Conservation (phyloP, 176 grass and related monocot genomes). For the Cenchrus fungigraminus region DNA sequence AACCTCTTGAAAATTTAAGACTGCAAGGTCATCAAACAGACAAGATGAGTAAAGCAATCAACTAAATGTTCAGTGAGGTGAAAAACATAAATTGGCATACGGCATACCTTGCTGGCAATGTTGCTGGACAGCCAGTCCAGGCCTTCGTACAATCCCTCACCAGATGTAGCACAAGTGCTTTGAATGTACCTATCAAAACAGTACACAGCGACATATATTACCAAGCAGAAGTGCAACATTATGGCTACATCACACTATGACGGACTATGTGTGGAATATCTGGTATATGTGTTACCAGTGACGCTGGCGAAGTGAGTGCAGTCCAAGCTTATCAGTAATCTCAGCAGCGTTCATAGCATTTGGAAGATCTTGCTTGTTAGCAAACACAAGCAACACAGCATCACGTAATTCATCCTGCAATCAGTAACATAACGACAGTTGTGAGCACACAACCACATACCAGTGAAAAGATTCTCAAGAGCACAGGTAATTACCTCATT, state of each 20-base stretch:
- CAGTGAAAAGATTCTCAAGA: not conserved
- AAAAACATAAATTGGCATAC: not conserved
- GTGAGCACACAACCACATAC: not conserved
- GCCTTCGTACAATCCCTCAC: conserved; percentile 73
- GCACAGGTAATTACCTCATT: conserved; percentile 56
- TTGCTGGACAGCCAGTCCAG: conserved; percentile 80
- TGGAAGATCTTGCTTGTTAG: conserved; percentile 84
- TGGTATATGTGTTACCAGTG: conserved; percentile 51
- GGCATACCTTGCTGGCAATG: conserved; percentile 69
- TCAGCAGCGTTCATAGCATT: conserved; percentile 77
- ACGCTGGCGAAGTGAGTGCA: conserved; percentile 73
- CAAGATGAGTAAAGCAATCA: not conserved
- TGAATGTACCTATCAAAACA: conserved; percentile 64
- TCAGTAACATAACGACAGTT: not conserved
- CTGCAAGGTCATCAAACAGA: conserved; percentile 22
- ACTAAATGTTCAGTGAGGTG: not conserved
- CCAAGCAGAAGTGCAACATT: not conserved
- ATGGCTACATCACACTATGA: not conserved
- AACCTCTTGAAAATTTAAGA: conserved; percentile 46
- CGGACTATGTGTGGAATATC: not conserved
- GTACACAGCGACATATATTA: not conserved
- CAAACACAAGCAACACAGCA: conserved; percentile 72
- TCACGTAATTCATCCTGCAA: conserved; percentile 71
- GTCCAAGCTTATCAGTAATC: conserved; percentile 76
- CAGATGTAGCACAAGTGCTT: conserved; percentile 75